phyloP scores from a whole-genome alignment of 805 yeast genomes.

The Phaffomyces antillensis region DNA sequence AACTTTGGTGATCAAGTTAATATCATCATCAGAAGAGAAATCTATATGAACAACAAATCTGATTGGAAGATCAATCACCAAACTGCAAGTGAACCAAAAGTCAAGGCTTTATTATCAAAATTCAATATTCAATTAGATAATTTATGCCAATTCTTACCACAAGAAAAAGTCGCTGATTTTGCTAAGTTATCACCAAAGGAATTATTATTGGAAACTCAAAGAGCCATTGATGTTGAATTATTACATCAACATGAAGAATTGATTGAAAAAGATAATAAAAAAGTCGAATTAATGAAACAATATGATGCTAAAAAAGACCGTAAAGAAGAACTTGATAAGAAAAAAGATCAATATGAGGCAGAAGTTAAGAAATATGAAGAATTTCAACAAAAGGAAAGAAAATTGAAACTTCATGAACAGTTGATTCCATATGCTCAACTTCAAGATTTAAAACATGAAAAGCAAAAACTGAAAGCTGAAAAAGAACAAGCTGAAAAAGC shows the following conservation, averaged over 20 bases:
- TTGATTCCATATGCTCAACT: constrained; percentile 42
- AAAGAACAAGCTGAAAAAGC: constrained; percentile 23
- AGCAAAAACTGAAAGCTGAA: constrained; percentile 18
- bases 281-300: constrained; percentile 32
- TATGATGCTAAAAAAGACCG: constrained; percentile 23
- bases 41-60: constrained; percentile 32
- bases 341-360: constrained; percentile 34
- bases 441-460: constrained; percentile 27
- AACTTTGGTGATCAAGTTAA: constrained; percentile 31
- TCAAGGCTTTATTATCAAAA: constrained; percentile 37
- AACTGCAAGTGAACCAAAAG: constrained; percentile 33
- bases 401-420: constrained; percentile 40
- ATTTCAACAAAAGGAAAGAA: constrained; percentile 38
- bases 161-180: constrained; percentile 90
- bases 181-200: constrained; percentile 74
- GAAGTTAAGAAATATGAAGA: constrained; percentile 43
- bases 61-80: constrained; percentile 44
- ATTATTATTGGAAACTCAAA: constrained; percentile 67
- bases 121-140: constrained; percentile 84
- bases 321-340: constrained; percentile 27
- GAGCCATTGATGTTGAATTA: constrained; percentile 66
- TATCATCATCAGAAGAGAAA: constrained; percentile 27
- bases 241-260: constrained; percentile 50
- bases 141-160: constrained; percentile 90
- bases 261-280: constrained; percentile 40